Evolutionary conservation across 352 stramenopile species (phyloP), one percentile per base, ranked within the genome.

Genomic region (Phytophthora litchii): DNA sequence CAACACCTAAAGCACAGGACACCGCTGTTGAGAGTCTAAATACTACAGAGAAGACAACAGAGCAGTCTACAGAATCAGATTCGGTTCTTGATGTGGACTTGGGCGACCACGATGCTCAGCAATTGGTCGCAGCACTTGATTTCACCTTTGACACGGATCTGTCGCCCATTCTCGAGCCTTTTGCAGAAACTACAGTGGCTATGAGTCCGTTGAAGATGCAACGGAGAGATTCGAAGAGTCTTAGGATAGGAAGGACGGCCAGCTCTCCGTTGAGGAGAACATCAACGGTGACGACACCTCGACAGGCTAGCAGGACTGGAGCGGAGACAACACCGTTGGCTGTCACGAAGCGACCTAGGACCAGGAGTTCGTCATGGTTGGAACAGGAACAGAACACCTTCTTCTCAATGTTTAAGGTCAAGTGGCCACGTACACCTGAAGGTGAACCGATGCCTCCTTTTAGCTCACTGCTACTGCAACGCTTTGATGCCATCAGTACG

Each of bases 401-500:
- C 53, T 91, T 87, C 42, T 57, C 72, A 1, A 72, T 84, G 48
- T 88, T 91, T 64, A 89, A 89, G 56, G 52, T 58, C 42, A 91
- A 91, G 46, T 91, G 81, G 77, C 74, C 75, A 19, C 64, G 58
- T 14, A 60, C 48, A 19, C 16, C 45, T 0, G 55, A 70, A 44
- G 51, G 53, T 4, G 23, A 69, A 27, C 35, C 40, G 13, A 21
- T 47, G 16, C 46, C 42, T 16, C 47, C 70, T 3, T 82, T 91
- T 40, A 72, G 62, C 35, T 72, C 62, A 5, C 41, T 91, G 25
- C 43, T 91, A 17, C 56, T 83, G 29, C 54, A 85, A 45, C 79
- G 81, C 38, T 88, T 85, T 50, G 74, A 85, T 48, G 61, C 63
- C 4, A 85, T 91, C 43, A 86, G 77, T 54, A 81, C 71, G 1